Base-by-base conservation (phyloP, 2,329 filamentous ascomycete genomes). In the Alternaria sp. region DNA sequence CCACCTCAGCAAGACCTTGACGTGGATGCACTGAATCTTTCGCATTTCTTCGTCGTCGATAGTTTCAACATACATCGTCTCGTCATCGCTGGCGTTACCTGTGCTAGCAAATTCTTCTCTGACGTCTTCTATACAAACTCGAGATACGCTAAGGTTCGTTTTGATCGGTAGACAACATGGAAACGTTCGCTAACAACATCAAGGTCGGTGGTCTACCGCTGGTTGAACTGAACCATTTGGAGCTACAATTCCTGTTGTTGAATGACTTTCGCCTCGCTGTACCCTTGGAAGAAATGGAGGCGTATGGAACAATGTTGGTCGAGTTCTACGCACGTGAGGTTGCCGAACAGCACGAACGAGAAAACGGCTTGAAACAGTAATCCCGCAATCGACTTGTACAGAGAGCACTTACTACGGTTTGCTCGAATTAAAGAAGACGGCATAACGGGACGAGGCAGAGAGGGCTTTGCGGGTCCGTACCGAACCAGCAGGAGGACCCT, bases 61-160 rank as follows among this genome's bases (percentile, higher is more conserved):
- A 98, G 95, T 80, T 99, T 95, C 82, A 99, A 99, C 79, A 98
- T 99, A 64, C 95, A 99, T 76, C 89, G 95, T 54, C 83, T 99
- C 54, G 93, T 98, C 54, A 99, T 99, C 75, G 92, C 95, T 2
- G 95, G 94, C 34, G 95, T 99, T 42, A 99, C 95, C 3, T 98
- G 95, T 78, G 93, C 95, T 5, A 98, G 94, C 86, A 99, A 99
- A 79, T 99, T 98, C 84, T 99, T 99, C 80, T 98, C 94, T 5
- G 88, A 99, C 80, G 94, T 98, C 39, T 99, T 99, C 72, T 99
- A 98, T 77, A 99, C 95, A 9, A 99, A 99, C 79, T 98, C 95
- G 54, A 87, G 95, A 88, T 99, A 99, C 77, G 95, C 95, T 60
- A 99, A 98, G 90, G 95, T 97, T 84, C 63, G 83, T 80, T 14